Base-by-base conservation (phyloP, 176 grass and related monocot species). In the Rhipidocladum racemiflorum region DNA sequence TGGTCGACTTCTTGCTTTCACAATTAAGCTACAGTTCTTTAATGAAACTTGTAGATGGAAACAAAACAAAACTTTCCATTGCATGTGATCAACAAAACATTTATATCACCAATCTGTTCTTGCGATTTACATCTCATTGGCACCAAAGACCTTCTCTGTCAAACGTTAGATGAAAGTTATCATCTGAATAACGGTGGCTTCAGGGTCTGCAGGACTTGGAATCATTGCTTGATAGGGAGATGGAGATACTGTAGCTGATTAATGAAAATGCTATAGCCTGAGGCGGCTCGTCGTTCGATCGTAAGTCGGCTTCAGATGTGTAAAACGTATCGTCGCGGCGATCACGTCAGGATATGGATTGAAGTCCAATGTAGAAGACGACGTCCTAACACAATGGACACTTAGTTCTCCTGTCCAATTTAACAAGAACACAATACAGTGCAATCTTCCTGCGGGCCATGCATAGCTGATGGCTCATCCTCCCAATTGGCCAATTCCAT, bases 361-460 rank as follows among this genome's bases (percentile, higher is more conserved):
- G 20, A 23, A 25, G 81, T 80, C 60, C 75, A 24, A 42, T 14
- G 59, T 73, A 82, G 88, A 86, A 82, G 72, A 86, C 79, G 83
- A 90, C 88, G 72, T 85, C 65, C 83, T 82, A 89, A 85, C 77
- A 38, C 53, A 40, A 53, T 6, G 82, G 3, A 44, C 20, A 74
- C 57, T 83, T 73, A 61, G 66, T 30, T 89, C 35, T 9, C 66
- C 63, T 46, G 70, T 81, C 82, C 64, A 70, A 89, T 54, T 80
- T 53, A 75, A 28, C 34, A 81, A 85, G 27, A 69, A 75, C 43
- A 64, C 54, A 51, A 49, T 65, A 64, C 35, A 69, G 18, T 70
- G 82, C 70, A 61, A 35, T 85, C 38, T 28, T 28, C 69, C 60
- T 34, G 35, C 59, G 76, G 76, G 56, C 84, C 84, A 73, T n/a